Conservation (phyloP, 768 basidiomycete species). For the Lactifluus pinguis region DNA sequence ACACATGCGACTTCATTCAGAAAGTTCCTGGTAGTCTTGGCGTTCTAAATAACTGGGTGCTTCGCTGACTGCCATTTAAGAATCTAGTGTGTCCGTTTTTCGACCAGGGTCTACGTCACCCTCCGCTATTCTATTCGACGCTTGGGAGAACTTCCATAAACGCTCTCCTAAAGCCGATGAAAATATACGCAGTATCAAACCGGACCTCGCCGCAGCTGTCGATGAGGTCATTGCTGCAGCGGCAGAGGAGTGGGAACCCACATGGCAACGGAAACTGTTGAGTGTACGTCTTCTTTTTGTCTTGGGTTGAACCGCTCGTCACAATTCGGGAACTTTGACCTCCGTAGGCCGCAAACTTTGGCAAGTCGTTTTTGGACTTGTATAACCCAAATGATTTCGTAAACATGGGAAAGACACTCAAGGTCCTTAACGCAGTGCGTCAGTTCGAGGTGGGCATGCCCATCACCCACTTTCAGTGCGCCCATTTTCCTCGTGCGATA, state of each 20-base stretch:
- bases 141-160: constrained; percentile 77
- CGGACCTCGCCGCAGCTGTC: constrained; percentile 78
- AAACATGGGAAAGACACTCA: constrained; percentile 83
- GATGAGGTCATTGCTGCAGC: constrained; percentile 93
- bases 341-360: constrained; percentile 88
- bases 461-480: constrained; percentile 84
- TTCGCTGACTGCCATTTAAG: constrained; percentile 29
- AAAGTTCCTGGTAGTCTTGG: constrained; percentile 70
- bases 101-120: constrained; percentile 88
- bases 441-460: constrained; percentile 91
- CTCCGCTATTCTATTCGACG: constrained; percentile 86
- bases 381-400: constrained; percentile 91
- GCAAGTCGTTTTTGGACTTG: constrained; percentile 85
- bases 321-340: not conserved
- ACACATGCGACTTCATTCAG: constrained; percentile 81
- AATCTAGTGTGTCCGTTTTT: constrained; percentile 74
- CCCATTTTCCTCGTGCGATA: not conserved
- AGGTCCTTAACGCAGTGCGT: constrained; percentile 89
- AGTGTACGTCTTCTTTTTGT: constrained; percentile 45
- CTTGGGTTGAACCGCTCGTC: not conserved
- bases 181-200: constrained; percentile 77
- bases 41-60: not conserved
- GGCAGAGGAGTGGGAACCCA: constrained; percentile 81
- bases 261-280: constrained; percentile 82
- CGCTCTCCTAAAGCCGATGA: constrained; percentile 91